A percentile compares a stretch with the other conserved stretches of the same genome.
Evolutionary conservation across 1,284 basidiomycete species (phyloP).

Genomic region (Apiotrichum sp.): DNA sequence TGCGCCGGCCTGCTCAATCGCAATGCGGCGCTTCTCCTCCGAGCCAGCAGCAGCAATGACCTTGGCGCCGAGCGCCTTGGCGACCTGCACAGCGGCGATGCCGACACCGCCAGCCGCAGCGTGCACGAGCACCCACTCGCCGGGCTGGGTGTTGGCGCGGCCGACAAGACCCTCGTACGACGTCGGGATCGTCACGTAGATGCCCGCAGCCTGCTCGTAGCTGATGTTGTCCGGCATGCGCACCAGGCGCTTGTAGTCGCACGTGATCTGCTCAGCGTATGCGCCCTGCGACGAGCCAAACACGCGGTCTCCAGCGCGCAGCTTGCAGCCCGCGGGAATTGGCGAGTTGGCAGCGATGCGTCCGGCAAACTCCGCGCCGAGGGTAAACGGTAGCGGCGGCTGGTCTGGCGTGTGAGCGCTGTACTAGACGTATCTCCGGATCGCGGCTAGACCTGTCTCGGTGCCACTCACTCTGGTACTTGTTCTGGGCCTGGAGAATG

Average conservation of each 20-base stretch:
- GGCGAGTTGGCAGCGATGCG: conserved; percentile 65
- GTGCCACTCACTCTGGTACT: conserved; percentile 59
- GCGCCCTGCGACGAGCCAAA: conserved; percentile 77
- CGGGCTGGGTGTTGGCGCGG: conserved; percentile 68
- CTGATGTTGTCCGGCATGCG: conserved; percentile 60
- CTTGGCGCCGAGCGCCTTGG: conserved; percentile 56
- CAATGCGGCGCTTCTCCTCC: conserved; percentile 47
- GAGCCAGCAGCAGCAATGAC: conserved; percentile 50
- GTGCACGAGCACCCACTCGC: conserved; percentile 82
- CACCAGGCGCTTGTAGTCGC: conserved; percentile 52
- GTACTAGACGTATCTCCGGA: no score
- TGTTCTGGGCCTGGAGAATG: conserved; percentile 78
- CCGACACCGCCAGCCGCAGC: conserved; percentile 86
- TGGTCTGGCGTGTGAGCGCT: conserved; percentile 46
- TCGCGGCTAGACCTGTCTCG: no score
- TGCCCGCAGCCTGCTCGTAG: conserved; percentile 57
- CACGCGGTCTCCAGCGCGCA: conserved; percentile 77
- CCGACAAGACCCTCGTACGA: conserved; percentile 76
- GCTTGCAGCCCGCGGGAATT: conserved; percentile 73
- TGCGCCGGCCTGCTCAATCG: conserved; percentile 43
- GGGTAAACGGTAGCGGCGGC: conserved; percentile 72
- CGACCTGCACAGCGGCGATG: conserved; percentile 80
- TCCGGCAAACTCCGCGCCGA: conserved; percentile 83
- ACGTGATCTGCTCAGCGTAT: conserved; percentile 66
- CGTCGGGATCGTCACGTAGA: conserved; percentile 18